Evolutionary conservation across 805 yeast genomes (phyloP).

Genomic region (Lipomyces mesembrius): DNA sequence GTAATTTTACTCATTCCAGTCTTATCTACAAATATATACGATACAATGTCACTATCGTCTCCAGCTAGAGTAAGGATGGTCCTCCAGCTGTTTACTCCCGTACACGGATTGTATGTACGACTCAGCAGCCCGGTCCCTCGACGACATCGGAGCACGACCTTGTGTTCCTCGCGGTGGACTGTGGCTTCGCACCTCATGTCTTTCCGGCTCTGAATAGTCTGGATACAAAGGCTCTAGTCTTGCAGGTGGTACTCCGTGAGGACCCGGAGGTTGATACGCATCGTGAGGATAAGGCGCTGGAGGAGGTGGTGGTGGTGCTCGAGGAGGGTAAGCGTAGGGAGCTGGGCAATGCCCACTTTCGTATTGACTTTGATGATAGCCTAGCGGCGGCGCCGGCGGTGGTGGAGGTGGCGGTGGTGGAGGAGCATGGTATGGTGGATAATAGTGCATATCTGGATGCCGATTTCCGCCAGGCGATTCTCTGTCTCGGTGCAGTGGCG

Average conservation of each 20-base stretch:
- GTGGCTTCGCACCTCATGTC: neutral
- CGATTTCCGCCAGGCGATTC: neutral
- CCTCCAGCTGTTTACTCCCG: neutral
- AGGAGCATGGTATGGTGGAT: neutral
- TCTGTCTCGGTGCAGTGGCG: neutral
- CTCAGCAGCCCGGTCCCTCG: neutral
- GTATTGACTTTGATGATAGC: neutral
- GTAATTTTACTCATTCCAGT: neutral
- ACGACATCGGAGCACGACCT: neutral
- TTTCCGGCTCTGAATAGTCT: neutral
- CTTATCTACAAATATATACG: neutral
- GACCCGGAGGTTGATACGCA: neutral
- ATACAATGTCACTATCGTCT: neutral
- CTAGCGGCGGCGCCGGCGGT: too few relatives aligned
- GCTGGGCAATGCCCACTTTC: neutral
- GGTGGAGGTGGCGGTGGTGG: constrained; percentile 3
- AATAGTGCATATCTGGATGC: neutral
- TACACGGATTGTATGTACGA: neutral
- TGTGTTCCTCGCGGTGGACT: neutral
- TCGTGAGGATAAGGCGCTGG: neutral
- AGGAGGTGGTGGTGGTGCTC: constrained; percentile 3
- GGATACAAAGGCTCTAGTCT: neutral
- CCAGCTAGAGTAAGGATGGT: neutral
- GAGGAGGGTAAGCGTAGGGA: neutral
- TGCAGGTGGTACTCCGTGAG: neutral